Base-by-base conservation (phyloP, 2,329 filamentous ascomycete genomes). In the Ceratocystis lukuohia region DNA sequence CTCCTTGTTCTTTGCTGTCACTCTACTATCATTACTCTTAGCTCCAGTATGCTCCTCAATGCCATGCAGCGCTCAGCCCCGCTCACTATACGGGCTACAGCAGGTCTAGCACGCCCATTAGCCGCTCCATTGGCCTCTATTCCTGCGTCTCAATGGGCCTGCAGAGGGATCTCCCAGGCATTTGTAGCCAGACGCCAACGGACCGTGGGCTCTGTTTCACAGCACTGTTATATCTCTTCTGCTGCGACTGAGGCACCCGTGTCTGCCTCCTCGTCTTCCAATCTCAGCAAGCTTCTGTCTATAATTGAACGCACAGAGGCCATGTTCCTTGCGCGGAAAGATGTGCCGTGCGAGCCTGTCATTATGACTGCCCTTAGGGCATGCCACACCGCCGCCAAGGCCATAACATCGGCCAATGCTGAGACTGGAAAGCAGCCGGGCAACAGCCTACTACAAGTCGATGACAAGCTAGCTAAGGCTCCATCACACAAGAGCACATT, bases 381-480 rank as follows among this genome's bases (percentile, higher is more conserved):
- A 25, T 80, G 78, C 70, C 75, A 77, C 64, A 76, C 74, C 65
- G 78, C 77, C 25, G 79, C 79, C 20, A 74, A 75, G n/a, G 73
- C 75, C 8, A 74, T 79, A 15, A 76, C 78, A 65, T 76, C 77
- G 28, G 66, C 63, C 25, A 41, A 41, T 22, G 53, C 59, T 6
- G 53, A 64, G 30, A 41, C n/a, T 44, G 59, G 61, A 45, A 65
- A 65, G 57, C 57, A 59, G 46, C 33, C 62, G 12, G 33, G 37
- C 20, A 53, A 57, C 22, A 73, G 72, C 28, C 71, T 77, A 1
- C 70, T 77, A 33, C 75, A 73, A 3, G 68, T 76, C 44, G 75
- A 76, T 64, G 70, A 67, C 20, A 66, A 65, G 61, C 45, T 48
- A 3, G 56, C 28, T 15, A 37, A n/a, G 28, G 30, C 56, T 22